Conservation (phyloP, 306 rosid genomes). For the Trifolium dubium region DNA sequence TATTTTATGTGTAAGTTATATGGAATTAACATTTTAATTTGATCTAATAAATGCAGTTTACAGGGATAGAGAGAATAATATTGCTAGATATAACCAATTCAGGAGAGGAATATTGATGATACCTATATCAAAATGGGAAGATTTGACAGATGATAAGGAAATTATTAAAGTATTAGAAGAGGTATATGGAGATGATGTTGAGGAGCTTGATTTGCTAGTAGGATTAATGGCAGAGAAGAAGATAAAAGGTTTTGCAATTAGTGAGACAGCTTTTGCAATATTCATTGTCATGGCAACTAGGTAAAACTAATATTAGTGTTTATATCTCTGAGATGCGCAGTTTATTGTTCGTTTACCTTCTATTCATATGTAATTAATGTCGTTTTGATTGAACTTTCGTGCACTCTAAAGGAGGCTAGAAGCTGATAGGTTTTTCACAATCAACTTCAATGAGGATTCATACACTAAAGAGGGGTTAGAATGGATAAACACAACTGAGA, state of each 20-base stretch:
- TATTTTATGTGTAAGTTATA: background rate
- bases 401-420: conserved; percentile 57
- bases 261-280: conserved; percentile 62
- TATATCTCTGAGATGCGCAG: no score
- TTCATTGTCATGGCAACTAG: conserved; percentile 64
- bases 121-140: conserved; percentile 65
- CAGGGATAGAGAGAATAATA: conserved; percentile 64
- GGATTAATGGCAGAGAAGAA: conserved; percentile 76
- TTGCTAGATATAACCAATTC: conserved; percentile 66
- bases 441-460: conserved; percentile 56
- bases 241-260: conserved; percentile 68
- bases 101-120: conserved; percentile 52
- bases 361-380: no score
- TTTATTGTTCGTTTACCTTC: no score
- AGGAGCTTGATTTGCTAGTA: conserved; percentile 57
- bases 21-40: background rate
- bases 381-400: background rate
- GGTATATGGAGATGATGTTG: conserved; percentile 66
- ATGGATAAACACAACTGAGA: conserved; percentile 68
- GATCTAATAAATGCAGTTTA: conserved; percentile 50
- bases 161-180: conserved; percentile 50
- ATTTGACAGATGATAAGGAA: conserved; percentile 61
- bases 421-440: conserved; percentile 66
- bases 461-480: conserved; percentile 58
- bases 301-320: conserved; percentile 35